These are phyloP conservation scores for Centaurea solstitialis DNA, from an alignment of 129 eudicot species.

Conservation along the genomic window DNA sequence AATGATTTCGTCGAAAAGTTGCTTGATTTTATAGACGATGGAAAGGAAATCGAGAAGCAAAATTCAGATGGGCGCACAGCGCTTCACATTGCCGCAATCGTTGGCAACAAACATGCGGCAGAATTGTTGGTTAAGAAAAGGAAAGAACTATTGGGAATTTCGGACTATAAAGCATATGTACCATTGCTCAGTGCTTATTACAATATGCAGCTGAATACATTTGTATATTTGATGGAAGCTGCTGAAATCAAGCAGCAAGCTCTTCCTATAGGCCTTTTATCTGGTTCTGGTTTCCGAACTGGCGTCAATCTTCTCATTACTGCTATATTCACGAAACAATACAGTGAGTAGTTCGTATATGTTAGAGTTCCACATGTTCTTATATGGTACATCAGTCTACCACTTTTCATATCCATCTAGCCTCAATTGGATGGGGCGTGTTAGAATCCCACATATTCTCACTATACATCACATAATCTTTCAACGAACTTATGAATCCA, in stretches of 20 bases:
- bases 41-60: not conserved
- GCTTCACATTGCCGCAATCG: not conserved
- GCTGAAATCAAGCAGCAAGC: not conserved
- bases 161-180: not conserved
- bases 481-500: not conserved
- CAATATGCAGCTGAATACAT: not conserved
- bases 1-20: not conserved
- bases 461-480: not conserved
- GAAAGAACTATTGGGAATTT: not conserved
- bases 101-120: not conserved
- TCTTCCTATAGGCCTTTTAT: not conserved
- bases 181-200: not conserved
- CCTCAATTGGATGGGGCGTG: not conserved
- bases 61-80: not conserved
- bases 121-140: conserved; percentile 1
- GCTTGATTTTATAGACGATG: not conserved
- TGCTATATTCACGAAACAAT: not conserved
- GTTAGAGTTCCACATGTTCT: too few species aligned
- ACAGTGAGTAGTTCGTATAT: not conserved
- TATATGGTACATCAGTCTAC: too few species aligned
- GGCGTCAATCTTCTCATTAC: not conserved
- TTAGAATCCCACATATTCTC: too few species aligned
- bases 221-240: not conserved
- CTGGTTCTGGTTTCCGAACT: not conserved
- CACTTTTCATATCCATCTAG: not conserved